Evolutionary conservation across 2,329 filamentous ascomycete species (phyloP), one percentile per base, ranked within the genome.

Genomic region (Albophoma yamanashiensis): DNA sequence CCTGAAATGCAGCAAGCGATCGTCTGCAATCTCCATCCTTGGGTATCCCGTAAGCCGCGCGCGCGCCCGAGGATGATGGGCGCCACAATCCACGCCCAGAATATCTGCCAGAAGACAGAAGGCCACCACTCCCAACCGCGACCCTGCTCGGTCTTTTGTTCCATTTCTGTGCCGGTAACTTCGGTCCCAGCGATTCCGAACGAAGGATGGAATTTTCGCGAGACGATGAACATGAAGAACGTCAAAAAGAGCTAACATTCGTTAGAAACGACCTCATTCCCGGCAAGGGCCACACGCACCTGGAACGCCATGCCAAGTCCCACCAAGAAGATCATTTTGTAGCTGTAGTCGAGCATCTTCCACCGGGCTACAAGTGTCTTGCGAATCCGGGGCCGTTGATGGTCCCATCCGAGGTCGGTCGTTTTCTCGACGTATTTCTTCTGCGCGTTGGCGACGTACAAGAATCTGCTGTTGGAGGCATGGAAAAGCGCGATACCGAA

Each of bases 51-150:
- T 64, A 89, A 83, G 27, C 78, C 74, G 9, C 85, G 79, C 43
- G 85, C 80, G 64, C 81, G 78, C 79, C 81, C 88, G 4, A 89
- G 78, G 62, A 87, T 76, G 65, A 81, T 76, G 25, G 85, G 84
- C 3, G 85, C 84, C 61, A 84, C 78, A 53, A 85, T 68, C 79
- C 82, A 87, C 17, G 83, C 78, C 84, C 84, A 88, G 60, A 84
- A 72, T 58, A 86, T 76, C 64, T 87, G 85, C 84, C 84, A 88
- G 58, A 85, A 75, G 53, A 85, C 79, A 0, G 83, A 85, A 0
- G 84, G 83, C 75, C 84, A 82, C 87, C 87, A 90, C 74, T 90
- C 87, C 78, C 82, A 86, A 11, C 87, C 87, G 22, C 75, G 72
- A 57, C 73, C 70, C 64, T 79, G 78, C 43, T 73, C 70, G 27